These are phyloP conservation scores for Pichia inconspicua DNA, from an alignment of 1,139 yeast genomes.

Conservation along the genomic window DNA sequence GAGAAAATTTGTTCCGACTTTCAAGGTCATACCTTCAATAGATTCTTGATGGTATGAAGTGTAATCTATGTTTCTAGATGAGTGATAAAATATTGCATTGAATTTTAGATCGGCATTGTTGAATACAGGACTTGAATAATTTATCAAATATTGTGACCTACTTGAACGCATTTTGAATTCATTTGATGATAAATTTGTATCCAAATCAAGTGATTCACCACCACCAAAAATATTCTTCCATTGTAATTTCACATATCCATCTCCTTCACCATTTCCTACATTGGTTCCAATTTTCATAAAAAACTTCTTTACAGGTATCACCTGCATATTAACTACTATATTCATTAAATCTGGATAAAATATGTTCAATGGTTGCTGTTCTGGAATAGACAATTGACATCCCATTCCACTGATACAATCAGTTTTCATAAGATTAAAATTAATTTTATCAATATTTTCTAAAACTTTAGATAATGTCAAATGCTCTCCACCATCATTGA, in stretches of 20 bases:
- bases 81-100: slow-evolving; percentile 48
- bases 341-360: slow-evolving; percentile 29
- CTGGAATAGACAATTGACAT: slow-evolving; percentile 24
- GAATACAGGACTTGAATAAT: slow-evolving; percentile 54
- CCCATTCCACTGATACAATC: slow-evolving; percentile 27
- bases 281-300: slow-evolving; percentile 88
- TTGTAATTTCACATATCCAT: slow-evolving; percentile 76
- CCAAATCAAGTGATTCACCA: slow-evolving; percentile 70
- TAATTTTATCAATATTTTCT: slow-evolving; percentile 35
- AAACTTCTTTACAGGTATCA: slow-evolving; percentile 57
- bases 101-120: slow-evolving; percentile 46
- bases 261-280: slow-evolving; percentile 92
- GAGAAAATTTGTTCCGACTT: slow-evolving; percentile 32
- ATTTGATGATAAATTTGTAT: slow-evolving; percentile 47
- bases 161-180: slow-evolving; percentile 65
- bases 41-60: slow-evolving; percentile 51
- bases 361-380: slow-evolving; percentile 11
- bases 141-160: slow-evolving; percentile 59
- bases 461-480: slow-evolving; percentile 33
- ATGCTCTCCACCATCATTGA: slow-evolving; percentile 5
- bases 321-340: slow-evolving; percentile 48
- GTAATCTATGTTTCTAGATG: slow-evolving; percentile 64
- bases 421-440: slow-evolving; percentile 35
- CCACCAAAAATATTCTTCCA: slow-evolving; percentile 80
- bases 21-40: slow-evolving; percentile 52